Percentiles rank a stretch among this genome's conserved stretches.
These are phyloP conservation scores for Fusarium sarcochroum DNA, from an alignment of 2,329 filamentous ascomycete genomes.

Conservation along the genomic window DNA sequence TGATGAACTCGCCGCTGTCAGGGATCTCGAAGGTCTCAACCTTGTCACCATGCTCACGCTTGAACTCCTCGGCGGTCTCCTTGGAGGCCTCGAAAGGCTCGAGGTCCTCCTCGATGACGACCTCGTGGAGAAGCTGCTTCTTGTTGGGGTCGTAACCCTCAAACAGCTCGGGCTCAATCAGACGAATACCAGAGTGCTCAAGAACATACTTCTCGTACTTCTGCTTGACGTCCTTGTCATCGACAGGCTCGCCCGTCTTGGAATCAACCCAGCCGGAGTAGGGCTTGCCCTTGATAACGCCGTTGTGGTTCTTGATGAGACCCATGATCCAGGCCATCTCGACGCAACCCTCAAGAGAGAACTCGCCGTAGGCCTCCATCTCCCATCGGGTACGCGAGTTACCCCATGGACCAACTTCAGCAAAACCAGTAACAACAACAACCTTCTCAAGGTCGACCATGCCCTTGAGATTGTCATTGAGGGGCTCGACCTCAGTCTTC, in stretches of 20 bases:
- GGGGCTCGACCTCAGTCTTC: constrained; percentile 89
- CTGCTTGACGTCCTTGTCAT: constrained; percentile 96
- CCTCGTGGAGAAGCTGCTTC: constrained; percentile 98
- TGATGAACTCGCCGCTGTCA: constrained; percentile 93
- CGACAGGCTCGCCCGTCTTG: constrained; percentile 94
- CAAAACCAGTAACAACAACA: constrained; percentile 96
- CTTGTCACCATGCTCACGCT: constrained; percentile 96
- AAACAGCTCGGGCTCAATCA: constrained; percentile 98
- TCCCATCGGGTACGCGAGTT: constrained; percentile 99
- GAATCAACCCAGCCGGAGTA: constrained; percentile 98
- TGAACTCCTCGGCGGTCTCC: constrained; percentile 97
- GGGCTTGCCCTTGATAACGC: constrained; percentile 92
- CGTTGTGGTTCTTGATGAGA: constrained; percentile 98
- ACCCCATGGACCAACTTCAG: constrained; percentile 97
- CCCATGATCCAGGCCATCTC: constrained; percentile 99
- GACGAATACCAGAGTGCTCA: constrained; percentile 95
- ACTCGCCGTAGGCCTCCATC: constrained; percentile 97
- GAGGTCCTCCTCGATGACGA: constrained; percentile 96
- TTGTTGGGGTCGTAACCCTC: constrained; percentile 97
- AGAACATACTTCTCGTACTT: constrained; percentile 98
- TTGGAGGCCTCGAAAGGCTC: constrained; percentile 98
- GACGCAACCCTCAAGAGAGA: constrained; percentile 96
- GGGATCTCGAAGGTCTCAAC: constrained; percentile 97
- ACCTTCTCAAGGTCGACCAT: constrained; percentile 99
- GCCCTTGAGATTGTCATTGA: constrained; percentile 90